Conservation (phyloP, 2,329 filamentous ascomycete genomes). For the Hysterium pulicare region DNA sequence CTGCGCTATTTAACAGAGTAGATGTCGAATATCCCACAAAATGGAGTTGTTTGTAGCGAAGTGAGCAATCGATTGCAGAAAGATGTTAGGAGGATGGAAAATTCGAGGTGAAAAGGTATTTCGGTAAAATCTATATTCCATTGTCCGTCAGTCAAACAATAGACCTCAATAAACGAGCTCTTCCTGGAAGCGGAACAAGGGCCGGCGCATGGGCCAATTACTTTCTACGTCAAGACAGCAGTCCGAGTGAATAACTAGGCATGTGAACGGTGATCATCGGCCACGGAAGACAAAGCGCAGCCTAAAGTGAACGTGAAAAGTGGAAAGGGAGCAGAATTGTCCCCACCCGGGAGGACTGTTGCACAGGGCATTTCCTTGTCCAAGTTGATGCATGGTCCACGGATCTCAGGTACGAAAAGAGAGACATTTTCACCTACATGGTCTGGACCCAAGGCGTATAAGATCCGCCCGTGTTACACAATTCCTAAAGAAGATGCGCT, state of each 20-base stretch:
- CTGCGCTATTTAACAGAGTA: conserved; percentile 17
- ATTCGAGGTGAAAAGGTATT: neutral
- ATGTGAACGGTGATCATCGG: neutral
- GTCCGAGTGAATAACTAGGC: neutral
- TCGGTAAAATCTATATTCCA: conserved; percentile 2
- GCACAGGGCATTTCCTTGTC: neutral
- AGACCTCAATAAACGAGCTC: conserved; percentile 3
- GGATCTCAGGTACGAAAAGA: too few relatives aligned
- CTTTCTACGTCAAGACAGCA: neutral
- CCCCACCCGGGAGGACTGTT: neutral
- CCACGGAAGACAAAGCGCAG: neutral
- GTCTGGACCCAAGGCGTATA: too few relatives aligned
- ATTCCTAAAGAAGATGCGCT: too few relatives aligned
- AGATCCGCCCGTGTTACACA: too few relatives aligned
- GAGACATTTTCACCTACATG: too few relatives aligned
- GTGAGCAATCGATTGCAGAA: conserved; percentile 1
- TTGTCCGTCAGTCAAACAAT: conserved; percentile 5
- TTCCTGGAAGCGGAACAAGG: neutral
- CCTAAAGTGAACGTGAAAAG: neutral
- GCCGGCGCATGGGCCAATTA: neutral
- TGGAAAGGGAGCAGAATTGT: neutral
- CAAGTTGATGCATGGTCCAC: too few relatives aligned
- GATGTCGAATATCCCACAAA: conserved; percentile 1
- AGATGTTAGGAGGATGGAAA: neutral
- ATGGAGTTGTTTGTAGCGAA: neutral